Evolutionary conservation across 1,139 yeast species (phyloP).

Genomic region (Debaryomyces robertsiae): DNA sequence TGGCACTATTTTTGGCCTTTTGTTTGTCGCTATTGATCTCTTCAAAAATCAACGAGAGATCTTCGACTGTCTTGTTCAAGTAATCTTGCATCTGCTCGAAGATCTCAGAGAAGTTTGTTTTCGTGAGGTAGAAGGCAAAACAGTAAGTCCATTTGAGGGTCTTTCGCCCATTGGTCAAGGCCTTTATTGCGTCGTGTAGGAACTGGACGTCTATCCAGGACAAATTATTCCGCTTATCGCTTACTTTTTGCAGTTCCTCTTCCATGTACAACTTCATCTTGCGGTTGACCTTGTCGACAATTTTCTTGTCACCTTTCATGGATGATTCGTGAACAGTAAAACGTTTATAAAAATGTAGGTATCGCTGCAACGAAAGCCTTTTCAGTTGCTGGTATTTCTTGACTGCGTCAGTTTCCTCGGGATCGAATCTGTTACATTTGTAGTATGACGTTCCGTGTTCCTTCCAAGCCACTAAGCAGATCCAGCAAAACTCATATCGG

Average conservation of each 20-base stretch:
- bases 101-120: slow-evolving; percentile 53
- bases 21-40: slow-evolving; percentile 51
- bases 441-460: slow-evolving; percentile 68
- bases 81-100: slow-evolving; percentile 77
- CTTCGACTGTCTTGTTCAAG: slow-evolving; percentile 75
- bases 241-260: slow-evolving; percentile 26
- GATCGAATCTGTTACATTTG: slow-evolving; percentile 66
- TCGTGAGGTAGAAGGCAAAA: slow-evolving; percentile 67
- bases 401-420: slow-evolving; percentile 33
- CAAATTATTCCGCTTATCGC: slow-evolving; percentile 29
- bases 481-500: slow-evolving; percentile 86
- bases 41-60: slow-evolving; percentile 71
- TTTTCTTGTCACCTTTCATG: slow-evolving; percentile 67
- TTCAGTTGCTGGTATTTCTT: slow-evolving; percentile 36
- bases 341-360: slow-evolving; percentile 75
- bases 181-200: slow-evolving; percentile 68
- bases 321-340: slow-evolving; percentile 80
- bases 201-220: slow-evolving; percentile 94
- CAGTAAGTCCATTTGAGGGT: slow-evolving; percentile 92
- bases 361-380: slow-evolving; percentile 57
- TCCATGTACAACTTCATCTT: slow-evolving; percentile 64
- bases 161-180: slow-evolving; percentile 68
- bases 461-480: slow-evolving; percentile 78
- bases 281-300: slow-evolving; percentile 62
- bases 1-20: slow-evolving; percentile 23